These are phyloP conservation scores for Aspergillus ruber DNA, from an alignment of 2,329 filamentous ascomycete species.

Conservation along the genomic window DNA sequence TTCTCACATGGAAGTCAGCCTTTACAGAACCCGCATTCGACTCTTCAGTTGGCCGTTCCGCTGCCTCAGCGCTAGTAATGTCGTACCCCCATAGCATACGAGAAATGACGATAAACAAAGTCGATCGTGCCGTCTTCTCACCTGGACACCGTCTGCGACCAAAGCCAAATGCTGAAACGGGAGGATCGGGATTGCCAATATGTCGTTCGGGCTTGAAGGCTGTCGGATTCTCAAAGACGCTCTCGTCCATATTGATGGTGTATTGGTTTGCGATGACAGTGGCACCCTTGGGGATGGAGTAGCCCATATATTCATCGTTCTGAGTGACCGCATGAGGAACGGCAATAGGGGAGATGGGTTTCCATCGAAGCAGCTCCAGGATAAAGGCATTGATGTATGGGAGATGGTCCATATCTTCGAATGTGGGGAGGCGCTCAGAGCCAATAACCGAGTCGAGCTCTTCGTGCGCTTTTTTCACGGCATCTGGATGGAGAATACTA, in stretches of 20 bases:
- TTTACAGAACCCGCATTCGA: slow-evolving; percentile 2
- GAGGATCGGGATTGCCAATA: slow-evolving; percentile 10
- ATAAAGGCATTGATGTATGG: slow-evolving; percentile 29
- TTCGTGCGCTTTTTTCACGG: slow-evolving; percentile 31
- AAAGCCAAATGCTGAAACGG: slow-evolving; percentile 8
- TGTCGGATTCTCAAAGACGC: slow-evolving; percentile 32
- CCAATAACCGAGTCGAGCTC: slow-evolving; percentile 30
- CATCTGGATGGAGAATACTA: slow-evolving; percentile 38
- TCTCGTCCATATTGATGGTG: slow-evolving; percentile 36
- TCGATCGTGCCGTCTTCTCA: slow-evolving; percentile 1
- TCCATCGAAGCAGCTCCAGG: slow-evolving; percentile 31
- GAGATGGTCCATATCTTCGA: slow-evolving; percentile 22
- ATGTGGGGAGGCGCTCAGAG: slow-evolving; percentile 21
- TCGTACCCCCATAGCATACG: slow-evolving; percentile 7
- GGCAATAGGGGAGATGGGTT: slow-evolving; percentile 38
- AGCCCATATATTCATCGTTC: slow-evolving; percentile 45
- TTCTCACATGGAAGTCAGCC: neutral
- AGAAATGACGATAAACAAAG: slow-evolving; percentile 5
- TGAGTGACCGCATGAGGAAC: slow-evolving; percentile 42
- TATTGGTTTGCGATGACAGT: slow-evolving; percentile 38
- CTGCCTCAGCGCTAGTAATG: neutral
- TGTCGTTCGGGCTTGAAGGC: slow-evolving; percentile 32
- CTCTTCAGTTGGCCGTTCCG: neutral
- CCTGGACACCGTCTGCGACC: slow-evolving; percentile 8
- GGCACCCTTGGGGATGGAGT: slow-evolving; percentile 42